Percentiles rank a stretch among this genome's conserved stretches.
phyloP scores from a whole-genome alignment of 2,329 filamentous ascomycete species.

The Trichoderma koningii region DNA sequence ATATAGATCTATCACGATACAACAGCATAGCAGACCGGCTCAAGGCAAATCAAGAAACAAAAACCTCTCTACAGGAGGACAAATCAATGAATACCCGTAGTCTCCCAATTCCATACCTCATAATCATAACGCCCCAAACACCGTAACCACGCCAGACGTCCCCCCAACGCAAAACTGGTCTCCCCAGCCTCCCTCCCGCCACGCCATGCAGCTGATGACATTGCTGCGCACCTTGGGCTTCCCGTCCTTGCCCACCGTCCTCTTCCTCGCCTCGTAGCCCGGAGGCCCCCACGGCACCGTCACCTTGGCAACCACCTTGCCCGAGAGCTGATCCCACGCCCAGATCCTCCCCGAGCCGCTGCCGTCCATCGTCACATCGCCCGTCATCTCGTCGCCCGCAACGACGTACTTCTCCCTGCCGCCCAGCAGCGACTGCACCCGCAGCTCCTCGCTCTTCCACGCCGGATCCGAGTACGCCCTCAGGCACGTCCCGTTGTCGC shows the following conservation, averaged over 20 bases:
- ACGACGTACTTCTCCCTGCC: conserved; percentile 75
- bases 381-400: conserved; percentile 71
- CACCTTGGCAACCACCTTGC: conserved; percentile 65
- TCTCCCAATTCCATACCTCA: not conserved
- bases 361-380: conserved; percentile 28
- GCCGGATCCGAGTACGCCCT: conserved; percentile 65
- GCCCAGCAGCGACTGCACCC: conserved; percentile 76
- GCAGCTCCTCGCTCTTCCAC: conserved; percentile 67
- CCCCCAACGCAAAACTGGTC: conserved; percentile 67
- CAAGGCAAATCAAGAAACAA: conserved; percentile 3
- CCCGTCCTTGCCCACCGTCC: conserved; percentile 59
- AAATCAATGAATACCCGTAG: not conserved
- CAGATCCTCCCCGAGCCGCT: conserved; percentile 62
- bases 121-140: conserved; percentile 52
- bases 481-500: conserved; percentile 70
- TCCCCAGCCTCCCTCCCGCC: conserved; percentile 63
- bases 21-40: not conserved
- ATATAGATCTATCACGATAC: not conserved
- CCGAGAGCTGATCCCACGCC: conserved; percentile 83
- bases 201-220: conserved; percentile 63
- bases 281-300: conserved; percentile 58
- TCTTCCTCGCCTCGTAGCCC: conserved; percentile 48
- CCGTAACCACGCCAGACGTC: conserved; percentile 66
- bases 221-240: conserved; percentile 62
- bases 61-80: not conserved